phyloP scores from a whole-genome alignment of 805 yeast species.

The Hanseniaspora singularis region DNA sequence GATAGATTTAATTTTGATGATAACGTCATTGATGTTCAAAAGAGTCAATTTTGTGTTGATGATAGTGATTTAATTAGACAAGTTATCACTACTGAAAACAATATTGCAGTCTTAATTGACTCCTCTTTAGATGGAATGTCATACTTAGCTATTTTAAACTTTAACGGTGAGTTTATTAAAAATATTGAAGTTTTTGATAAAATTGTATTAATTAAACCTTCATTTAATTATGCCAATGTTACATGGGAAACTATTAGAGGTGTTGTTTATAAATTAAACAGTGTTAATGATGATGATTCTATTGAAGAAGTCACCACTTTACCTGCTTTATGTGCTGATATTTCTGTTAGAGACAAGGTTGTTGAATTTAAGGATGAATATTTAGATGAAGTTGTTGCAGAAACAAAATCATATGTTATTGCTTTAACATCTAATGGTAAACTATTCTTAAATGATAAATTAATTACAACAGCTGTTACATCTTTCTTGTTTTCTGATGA shows the following conservation, averaged over 20 bases:
- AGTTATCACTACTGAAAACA: constrained; percentile 40
- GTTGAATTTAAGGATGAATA: constrained; percentile 8
- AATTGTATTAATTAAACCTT: constrained; percentile 44
- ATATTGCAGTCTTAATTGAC: constrained; percentile 53
- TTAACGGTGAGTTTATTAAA: constrained; percentile 18
- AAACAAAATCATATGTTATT: constrained; percentile 36
- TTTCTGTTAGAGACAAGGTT: constrained; percentile 33
- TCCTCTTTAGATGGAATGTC: constrained; percentile 37
- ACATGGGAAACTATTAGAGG: constrained; percentile 58
- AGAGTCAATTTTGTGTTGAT: constrained; percentile 19
- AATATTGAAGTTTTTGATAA: constrained; percentile 38
- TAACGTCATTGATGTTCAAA: constrained; percentile 15
- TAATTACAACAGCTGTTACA: constrained; percentile 63
- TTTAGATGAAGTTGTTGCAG: constrained; percentile 23
- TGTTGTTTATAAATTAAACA: constrained; percentile 36
- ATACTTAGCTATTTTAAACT: constrained; percentile 32
- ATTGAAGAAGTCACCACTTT: constrained; percentile 37
- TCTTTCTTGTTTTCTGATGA: constrained; percentile 63
- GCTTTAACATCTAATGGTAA: constrained; percentile 72
- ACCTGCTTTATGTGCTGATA: constrained; percentile 59
- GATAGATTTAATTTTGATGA: constrained; percentile 18
- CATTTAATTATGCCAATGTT: constrained; percentile 40
- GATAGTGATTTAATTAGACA: constrained; percentile 47
- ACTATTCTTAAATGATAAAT: constrained; percentile 49
- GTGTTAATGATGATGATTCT: constrained; percentile 17